A percentile compares a stretch with the other conserved stretches of the same genome.
Conservation (phyloP, 2,329 filamentous ascomycete species). For the Alternaria angustiovoidea region DNA sequence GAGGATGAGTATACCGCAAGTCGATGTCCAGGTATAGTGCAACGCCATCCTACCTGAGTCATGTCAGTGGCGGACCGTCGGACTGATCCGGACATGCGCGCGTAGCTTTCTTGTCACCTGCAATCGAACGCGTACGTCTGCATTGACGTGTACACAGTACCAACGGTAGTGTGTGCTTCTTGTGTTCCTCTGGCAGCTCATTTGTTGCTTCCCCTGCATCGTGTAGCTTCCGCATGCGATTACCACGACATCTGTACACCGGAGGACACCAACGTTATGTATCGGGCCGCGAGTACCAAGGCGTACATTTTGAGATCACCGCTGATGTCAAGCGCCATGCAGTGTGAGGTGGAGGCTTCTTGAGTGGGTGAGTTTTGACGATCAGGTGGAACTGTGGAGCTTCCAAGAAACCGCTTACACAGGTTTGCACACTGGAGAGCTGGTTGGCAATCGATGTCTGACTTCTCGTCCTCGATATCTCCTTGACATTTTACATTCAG, state of each 20-base stretch:
- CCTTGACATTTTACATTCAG: neutral
- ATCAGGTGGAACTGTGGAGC: neutral
- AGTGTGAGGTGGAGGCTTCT: neutral
- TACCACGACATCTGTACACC: neutral
- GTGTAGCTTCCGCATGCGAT: neutral
- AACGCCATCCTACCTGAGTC: neutral
- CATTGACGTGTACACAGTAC: neutral
- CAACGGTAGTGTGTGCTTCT: neutral
- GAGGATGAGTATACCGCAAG: neutral
- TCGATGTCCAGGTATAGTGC: neutral
- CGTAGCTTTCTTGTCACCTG: neutral
- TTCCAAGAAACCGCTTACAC: neutral
- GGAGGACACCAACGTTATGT: neutral
- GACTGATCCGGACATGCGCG: neutral
- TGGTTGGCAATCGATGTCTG: neutral
- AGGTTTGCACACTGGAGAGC: neutral
- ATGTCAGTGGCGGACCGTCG: neutral
- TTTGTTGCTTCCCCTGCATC: neutral
- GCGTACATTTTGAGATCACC: neutral
- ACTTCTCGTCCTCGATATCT: neutral
- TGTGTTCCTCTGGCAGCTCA: neutral
- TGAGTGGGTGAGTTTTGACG: neutral
- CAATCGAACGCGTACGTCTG: neutral
- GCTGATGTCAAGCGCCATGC: conserved; percentile 1
- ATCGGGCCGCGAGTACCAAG: neutral